Evolutionary conservation across 495 filamentous ascomycete species (phyloP), one percentile per base, ranked within the genome.

Genomic region (Jackrogersella multiformis): DNA sequence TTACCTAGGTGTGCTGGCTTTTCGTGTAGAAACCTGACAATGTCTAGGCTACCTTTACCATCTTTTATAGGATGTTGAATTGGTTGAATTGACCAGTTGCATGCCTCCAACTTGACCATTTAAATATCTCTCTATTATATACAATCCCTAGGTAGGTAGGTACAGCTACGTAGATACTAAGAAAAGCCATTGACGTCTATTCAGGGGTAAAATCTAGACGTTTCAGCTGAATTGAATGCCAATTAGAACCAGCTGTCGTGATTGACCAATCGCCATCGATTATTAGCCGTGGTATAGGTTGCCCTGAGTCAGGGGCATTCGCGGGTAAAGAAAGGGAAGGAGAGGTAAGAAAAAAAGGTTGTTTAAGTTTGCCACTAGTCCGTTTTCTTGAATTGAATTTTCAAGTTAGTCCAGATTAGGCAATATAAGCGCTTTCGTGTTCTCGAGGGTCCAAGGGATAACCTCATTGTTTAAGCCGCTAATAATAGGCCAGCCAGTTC

Each of bases 191-290:
- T 59, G 45, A 59, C 59, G 65, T 68, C n/a, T 63, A 48, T 59
- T 26, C 65, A 68, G 65, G 65, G 65, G 65, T 46, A 54, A 44
- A 39, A 49, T 63, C 59, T 59, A 55, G 65, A 68, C 35, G 65
- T 68, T 68, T 68, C 65, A 68, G 59, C 46, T 13, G 65, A 59
- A 63, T 55, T 63, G 54, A 42, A 68, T 28, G 36, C 16, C 32
- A 58, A 62, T 48, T 51, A 39, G 53, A 32, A 35, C 38, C 23
- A 54, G 53, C 28, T 34, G 13, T 32, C 55, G 12, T 63, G 59
- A 52, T 68, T 68, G 65, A 57, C 16, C 65, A 68, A 68, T 68
- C 51, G 53, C 54, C 15, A 48, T 26, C 15, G 26, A 39, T 30
- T 38, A 45, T 53, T 44, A 23, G 10, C 30, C 56, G 34, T 60